Evolutionary conservation across 2,329 filamentous ascomycete species (phyloP), one percentile per base, ranked within the genome.

Genomic region (Ramichloridium luteum): DNA sequence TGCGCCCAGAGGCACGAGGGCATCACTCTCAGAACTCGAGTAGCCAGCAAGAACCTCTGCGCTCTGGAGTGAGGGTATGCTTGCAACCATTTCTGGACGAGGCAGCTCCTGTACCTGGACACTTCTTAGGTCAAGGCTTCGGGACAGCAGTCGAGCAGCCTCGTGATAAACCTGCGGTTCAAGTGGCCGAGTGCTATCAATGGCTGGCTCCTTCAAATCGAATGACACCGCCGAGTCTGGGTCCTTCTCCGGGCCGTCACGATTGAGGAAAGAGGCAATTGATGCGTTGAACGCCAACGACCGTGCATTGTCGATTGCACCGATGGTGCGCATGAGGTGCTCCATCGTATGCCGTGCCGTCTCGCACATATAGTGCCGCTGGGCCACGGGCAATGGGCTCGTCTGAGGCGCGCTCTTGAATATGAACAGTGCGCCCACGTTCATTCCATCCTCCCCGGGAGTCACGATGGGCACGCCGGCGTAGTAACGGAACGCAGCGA

Each of bases 391-490:
- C 12, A 33, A 13, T n/a, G n/a, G n/a, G n/a, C n/a, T n/a, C n/a
- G n/a, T n/a, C n/a, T n/a, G n/a, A 25, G 26, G 26, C 26, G 28
- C 12, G 9, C 26, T 25, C 16, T 18, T 25, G 27, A 34, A 34
- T 3, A 34, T 12, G 17, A 34, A 34, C 8, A 34, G 18, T n/a
- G 32, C 22, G 27, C 32, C 32, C 34, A 78, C 68, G 28, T 63
- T 62, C 41, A 68, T 64, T 22, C 67, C 62, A n/a, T n/a, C n/a
- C n/a, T n/a, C n/a, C 17, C 62, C 65, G 1, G 62, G 64, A 3
- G 69, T 72, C 15, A 64, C 62, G 31, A 78, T 67, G 1, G 74
- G 74, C 0, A 75, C 72, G 14, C 65, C 65, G 6, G 65, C 65
- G 35, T 69, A 68, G 43, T 30, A 22, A 11, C 27, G 6, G 13